Percentiles rank a stretch among this genome's conserved stretches.
Evolutionary conservation across 75 land plant genomes (phyloP).

Genomic region (Sequoia sempervirens): DNA sequence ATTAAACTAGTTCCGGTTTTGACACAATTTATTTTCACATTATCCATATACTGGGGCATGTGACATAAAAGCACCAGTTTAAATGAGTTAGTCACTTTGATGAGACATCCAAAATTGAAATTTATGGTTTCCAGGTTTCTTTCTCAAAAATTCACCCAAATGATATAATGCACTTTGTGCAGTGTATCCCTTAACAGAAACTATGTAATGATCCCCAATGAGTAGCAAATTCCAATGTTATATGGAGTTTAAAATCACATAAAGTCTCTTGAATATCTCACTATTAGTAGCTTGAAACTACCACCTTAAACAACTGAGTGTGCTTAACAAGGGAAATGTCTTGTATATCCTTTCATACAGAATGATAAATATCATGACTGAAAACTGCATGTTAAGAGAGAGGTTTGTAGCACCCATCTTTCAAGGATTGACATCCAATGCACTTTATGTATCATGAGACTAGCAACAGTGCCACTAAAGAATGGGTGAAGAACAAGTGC

Average conservation of each 20-base stretch:
- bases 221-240: background rate
- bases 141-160: background rate
- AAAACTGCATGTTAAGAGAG: background rate
- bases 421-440: background rate
- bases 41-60: background rate
- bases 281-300: background rate
- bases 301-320: background rate
- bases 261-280: background rate
- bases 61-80: background rate
- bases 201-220: background rate
- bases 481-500: background rate
- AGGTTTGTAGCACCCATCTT: background rate
- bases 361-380: background rate
- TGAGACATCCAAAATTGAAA: background rate
- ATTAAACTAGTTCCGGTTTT: background rate
- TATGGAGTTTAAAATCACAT: background rate
- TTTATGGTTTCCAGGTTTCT: background rate
- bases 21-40: background rate
- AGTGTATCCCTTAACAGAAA: background rate
- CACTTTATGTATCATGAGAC: background rate
- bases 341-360: background rate
- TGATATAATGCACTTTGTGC: background rate
- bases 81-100: background rate
- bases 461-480: background rate
- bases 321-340: background rate